Conservation (phyloP, 148 eudicot genomes). For the Vaccinium myrtillus region DNA sequence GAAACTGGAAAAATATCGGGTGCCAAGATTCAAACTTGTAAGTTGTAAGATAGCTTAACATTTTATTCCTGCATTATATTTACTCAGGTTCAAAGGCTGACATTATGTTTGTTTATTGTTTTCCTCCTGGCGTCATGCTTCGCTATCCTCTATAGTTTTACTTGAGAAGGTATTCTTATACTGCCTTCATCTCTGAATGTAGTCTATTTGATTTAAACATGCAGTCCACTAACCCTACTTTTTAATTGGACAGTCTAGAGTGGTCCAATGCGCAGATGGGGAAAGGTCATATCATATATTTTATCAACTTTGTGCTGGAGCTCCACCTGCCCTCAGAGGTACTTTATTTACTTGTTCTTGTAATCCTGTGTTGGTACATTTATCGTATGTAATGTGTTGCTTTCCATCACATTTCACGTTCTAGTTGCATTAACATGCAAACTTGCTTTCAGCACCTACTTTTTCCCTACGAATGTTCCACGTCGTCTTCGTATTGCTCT, state of each 20-base stretch:
- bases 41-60: slow-evolving; percentile 61
- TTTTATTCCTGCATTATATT: slow-evolving; percentile 12
- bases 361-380: not conserved
- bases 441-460: not conserved
- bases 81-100: slow-evolving; percentile 14
- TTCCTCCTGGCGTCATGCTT: slow-evolving; percentile 20
- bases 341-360: slow-evolving; percentile 17
- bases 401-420: not conserved
- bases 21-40: slow-evolving; percentile 98
- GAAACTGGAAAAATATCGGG: slow-evolving; percentile 97
- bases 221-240: slow-evolving; percentile 28
- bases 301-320: slow-evolving; percentile 98
- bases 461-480: not conserved
- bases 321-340: slow-evolving; percentile 79
- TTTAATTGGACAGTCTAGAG: slow-evolving; percentile 77
- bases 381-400: not conserved
- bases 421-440: not conserved
- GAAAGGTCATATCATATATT: slow-evolving; percentile 98
- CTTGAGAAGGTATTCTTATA: slow-evolving; percentile 78
- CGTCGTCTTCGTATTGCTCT: not conserved
- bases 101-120: slow-evolving; percentile 7
- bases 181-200: slow-evolving; percentile 18
- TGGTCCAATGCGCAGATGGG: slow-evolving; percentile 91
- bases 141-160: slow-evolving; percentile 56
- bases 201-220: slow-evolving; percentile 9